A percentile compares a stretch with the other conserved stretches of the same genome.
These are phyloP conservation scores for Naganishia antarctica DNA, from an alignment of 768 basidiomycete species.

Conservation along the genomic window DNA sequence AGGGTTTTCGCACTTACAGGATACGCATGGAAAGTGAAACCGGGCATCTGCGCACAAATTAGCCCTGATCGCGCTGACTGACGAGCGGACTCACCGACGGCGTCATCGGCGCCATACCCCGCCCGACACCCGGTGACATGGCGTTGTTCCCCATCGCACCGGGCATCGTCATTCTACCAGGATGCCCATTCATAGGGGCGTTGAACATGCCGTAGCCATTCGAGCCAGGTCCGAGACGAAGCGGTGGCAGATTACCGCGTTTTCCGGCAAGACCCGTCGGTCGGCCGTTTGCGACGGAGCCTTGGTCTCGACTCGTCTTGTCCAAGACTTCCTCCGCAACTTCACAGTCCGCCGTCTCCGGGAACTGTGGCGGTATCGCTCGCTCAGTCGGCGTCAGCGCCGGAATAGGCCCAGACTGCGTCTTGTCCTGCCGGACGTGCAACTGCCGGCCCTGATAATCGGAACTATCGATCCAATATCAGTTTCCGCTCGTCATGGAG, in stretches of 20 bases:
- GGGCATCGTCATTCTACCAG: not conserved
- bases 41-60: slow-evolving; percentile 77
- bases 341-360: not conserved
- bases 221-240: slow-evolving; percentile 3
- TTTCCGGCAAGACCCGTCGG: not conserved
- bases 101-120: slow-evolving; percentile 85
- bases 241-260: not conserved
- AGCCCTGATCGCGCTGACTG: no score
- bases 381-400: not conserved
- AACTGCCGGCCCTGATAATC: slow-evolving; percentile 7
- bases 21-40: slow-evolving; percentile 68
- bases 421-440: slow-evolving; percentile 20
- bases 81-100: slow-evolving; percentile 54
- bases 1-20: slow-evolving; percentile 23
- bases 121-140: slow-evolving; percentile 60
- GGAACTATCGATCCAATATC: slow-evolving; percentile 60
- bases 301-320: no score
- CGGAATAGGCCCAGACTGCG: slow-evolving; percentile 10
- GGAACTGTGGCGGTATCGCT: slow-evolving; percentile 2
- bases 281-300: not conserved
- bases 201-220: not conserved
- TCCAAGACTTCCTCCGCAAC: no score
- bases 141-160: slow-evolving; percentile 36
- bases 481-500: slow-evolving; percentile 66
- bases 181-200: not conserved